These are phyloP conservation scores for Gynandropsis gynandra DNA, from an alignment of 345 rosid genomes.

Conservation along the genomic window DNA sequence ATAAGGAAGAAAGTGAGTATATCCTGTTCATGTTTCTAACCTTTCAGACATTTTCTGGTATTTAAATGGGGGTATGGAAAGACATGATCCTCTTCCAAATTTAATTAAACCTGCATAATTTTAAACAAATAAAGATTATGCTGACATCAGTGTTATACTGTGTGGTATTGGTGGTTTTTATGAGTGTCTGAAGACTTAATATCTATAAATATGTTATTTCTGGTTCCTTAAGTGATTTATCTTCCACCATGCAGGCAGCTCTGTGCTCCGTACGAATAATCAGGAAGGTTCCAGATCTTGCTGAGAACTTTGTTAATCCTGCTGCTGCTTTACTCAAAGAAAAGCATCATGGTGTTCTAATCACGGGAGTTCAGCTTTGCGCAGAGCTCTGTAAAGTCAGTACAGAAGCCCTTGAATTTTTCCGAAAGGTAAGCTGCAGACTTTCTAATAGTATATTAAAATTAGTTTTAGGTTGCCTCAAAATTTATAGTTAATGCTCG, in stretches of 20 bases:
- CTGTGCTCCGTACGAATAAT: slow-evolving; percentile 85
- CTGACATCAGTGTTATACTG: background rate
- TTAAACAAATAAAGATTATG: slow-evolving; percentile 4
- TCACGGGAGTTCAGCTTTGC: slow-evolving; percentile 91
- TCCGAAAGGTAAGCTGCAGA: slow-evolving; percentile 61
- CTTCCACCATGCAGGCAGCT: slow-evolving; percentile 64
- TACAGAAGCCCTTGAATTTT: slow-evolving; percentile 76
- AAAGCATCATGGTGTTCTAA: slow-evolving; percentile 96
- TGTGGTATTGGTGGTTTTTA: background rate
- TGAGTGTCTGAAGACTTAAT: background rate
- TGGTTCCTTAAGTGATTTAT: slow-evolving; percentile 1
- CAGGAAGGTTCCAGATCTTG: slow-evolving; percentile 92
- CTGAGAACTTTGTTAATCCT: slow-evolving; percentile 87
- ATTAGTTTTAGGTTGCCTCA: slow-evolving; percentile 7
- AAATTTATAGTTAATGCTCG: slow-evolving; percentile 2
- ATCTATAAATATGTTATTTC: slow-evolving; percentile 2
- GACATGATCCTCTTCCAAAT: slow-evolving; percentile 5
- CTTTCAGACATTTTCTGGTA: background rate
- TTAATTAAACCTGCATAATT: slow-evolving; percentile 4
- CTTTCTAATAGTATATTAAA: slow-evolving; percentile 13
- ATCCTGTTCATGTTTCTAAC: slow-evolving; percentile 7
- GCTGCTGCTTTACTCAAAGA: slow-evolving; percentile 80
- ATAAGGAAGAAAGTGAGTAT: slow-evolving; percentile 81
- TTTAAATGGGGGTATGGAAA: slow-evolving; percentile 1
- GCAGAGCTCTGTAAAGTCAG: slow-evolving; percentile 82